Base-by-base conservation (phyloP, 768 basidiomycete genomes). In the Steccherinum ochraceum region DNA sequence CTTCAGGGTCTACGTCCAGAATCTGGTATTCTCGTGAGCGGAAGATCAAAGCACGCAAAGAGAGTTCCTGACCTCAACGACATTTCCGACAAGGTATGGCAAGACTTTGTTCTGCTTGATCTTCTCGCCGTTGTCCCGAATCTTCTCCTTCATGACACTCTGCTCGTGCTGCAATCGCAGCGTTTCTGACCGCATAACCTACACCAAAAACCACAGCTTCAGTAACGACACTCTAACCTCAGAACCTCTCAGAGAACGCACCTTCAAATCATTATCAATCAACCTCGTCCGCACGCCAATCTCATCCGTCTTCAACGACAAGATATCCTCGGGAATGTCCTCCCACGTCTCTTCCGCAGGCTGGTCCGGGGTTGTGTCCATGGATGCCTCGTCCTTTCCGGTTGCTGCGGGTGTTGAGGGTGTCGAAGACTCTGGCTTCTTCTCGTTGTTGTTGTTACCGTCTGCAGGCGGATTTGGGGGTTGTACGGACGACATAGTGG, bases 41-140 rank as follows among this genome's bases (percentile, higher is more conserved):
- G 18, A 35, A 24, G n/a, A n/a, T 7, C 11, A 12, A 10, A n/a
- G 23, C 41, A 44, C 11, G 44, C 12, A 13, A 24, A 20, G 19
- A n/a, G n/a, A n/a, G n/a, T n/a, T n/a, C n/a, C n/a, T 51, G 60
- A 94, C 93, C 81, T 98, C 96, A 16, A 99, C 93, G 27, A 99
- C 91, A 62, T 98, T 96, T 13, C 89, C 93, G 30, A 99, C 96
- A 48, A 99, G 83, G 69, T 99, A 99, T 4, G 96, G 96, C 40
- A 99, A 73, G 12, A 96, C 93, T 70, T 98, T 98, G 71, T 99
- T 98, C 80, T 99, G 95, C 70, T 96, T 96, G 58, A 99, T 90
- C 73, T 98, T 98, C 71, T 96, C 93, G 43, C 87, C 86, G 56
- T 97, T 99, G 65, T 99, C 96, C 48, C 91, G 83, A 63, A 99